Evolutionary conservation across 768 basidiomycete species (phyloP), one percentile per base, ranked within the genome.

Genomic region (Lactarius quietus): DNA sequence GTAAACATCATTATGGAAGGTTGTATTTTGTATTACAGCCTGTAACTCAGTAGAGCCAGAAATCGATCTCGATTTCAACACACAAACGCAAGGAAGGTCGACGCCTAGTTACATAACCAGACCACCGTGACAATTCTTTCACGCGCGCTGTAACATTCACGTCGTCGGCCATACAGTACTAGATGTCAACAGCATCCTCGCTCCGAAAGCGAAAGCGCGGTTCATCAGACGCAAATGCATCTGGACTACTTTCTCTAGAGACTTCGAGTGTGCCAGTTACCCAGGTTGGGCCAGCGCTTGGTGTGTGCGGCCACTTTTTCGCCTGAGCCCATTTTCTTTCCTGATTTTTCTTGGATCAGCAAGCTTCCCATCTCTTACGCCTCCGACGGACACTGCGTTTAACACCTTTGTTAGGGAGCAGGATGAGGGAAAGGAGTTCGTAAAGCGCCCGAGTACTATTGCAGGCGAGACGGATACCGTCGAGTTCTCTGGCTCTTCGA

Each of bases 381-480:
- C 88, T 18, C 82, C 88, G 3, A 69, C 78, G 61, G 77, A 80
- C 18, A 91, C 84, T 3, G 70, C 84, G 20, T 93, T 92, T 74
- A 76, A 79, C 67, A 83, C 84, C 70, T 92, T 88, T 74, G 74
- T 78, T 12, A 77, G 72, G 52, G 84, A 72, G 28, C 59, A 56
- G 5, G 62, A 74, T 38, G 71, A 68, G 8, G 71, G 70, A n/a
- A 69, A 66, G 56, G 77, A 73, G 1, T 81, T 81, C 56, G 73
- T 72, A 17, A 70, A 72, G 23, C 57, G 71, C 59, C 54, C 66
- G 14, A 70, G 82, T 12, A 70, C 92, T 17, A 79, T 96, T 28
- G 91, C 86, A 0, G 95, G 90, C 6, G 94, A 96, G 78, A 90
- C 91, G n/a, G 81, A 86, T 33, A 80, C 84, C 23, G 84, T 97